Evolutionary conservation across 805 yeast genomes (phyloP), one percentile per base, ranked within the genome.

Genomic region (Kockiozyma suomiensis): DNA sequence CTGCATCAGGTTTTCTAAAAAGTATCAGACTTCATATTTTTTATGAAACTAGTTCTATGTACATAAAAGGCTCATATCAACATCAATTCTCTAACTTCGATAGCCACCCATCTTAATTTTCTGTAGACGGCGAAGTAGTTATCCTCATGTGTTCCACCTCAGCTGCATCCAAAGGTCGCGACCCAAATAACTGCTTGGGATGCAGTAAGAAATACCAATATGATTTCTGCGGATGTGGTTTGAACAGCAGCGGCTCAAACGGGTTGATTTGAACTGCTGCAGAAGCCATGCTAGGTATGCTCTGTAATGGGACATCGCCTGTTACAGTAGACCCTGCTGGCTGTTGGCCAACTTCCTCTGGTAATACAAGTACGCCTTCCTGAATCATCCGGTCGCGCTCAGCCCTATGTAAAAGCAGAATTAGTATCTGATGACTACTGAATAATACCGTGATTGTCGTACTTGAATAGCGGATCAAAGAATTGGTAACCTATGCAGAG

Each of bases 391-490:
- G n/a, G 15, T 58, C 55, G 10, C 62, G 54, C 41, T 54, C 62
- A 15, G 53, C 62, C 37, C 62, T 58, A n/a, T n/a, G 26, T 42
- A 13, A 13, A 7, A 17, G 13, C 8, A 23, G 25, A 40, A 4
- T 19, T 23, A 32, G 25, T 4, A 19, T 21, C 15, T 19, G 19
- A 4, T 33, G 12, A 12, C 26, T 12, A 17, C 4, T 45, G 15
- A 21, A 37, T 13, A 8, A 25, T 12, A 30, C 13, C 37, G 17
- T 32, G 15, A n/a, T 30, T n/a, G n/a, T n/a, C 38, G 35, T 43
- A 58, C 62, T 40, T 35, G 37, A 58, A 58, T 23, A 58, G 33
- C n/a, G 62, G 62, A 49, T 58, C 58, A 50, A 58, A 58, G 19
- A 58, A 48, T 38, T 42, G 46, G 37, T 41, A 58, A 19, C 62